Evolutionary conservation across 163 green algal species (phyloP).

Genomic region (Chlorella variabilis): DNA sequence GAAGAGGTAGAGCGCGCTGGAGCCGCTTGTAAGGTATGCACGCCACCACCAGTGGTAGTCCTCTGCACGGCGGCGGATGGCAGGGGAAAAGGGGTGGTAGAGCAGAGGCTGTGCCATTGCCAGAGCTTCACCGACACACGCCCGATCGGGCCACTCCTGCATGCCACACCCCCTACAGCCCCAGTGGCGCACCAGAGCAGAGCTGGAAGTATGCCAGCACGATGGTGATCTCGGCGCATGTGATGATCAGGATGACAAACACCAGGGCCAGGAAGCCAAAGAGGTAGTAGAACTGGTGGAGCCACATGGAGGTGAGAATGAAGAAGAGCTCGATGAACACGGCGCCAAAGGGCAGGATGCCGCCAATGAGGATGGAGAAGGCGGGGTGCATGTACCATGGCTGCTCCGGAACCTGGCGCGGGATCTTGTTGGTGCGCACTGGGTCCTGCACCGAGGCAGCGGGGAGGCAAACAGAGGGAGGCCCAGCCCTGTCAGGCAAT

Average conservation of each 20-base stretch:
- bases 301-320: conserved; percentile 98
- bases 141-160: no score
- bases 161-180: no score
- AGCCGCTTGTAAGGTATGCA: conserved; percentile 91
- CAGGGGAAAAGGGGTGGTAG: not conserved
- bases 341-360: conserved; percentile 41
- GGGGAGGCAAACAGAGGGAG: no score
- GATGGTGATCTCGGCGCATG: conserved; percentile 98
- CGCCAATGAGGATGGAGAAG: conserved; percentile 87
- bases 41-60: conserved; percentile 93
- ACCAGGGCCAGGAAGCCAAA: conserved; percentile 99
- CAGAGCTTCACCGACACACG: no score
- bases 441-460: conserved; percentile 70
- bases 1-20: conserved; percentile 96
- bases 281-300: conserved; percentile 98
- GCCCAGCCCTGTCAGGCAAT: not conserved
- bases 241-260: conserved; percentile 96
- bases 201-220: conserved; percentile 99
- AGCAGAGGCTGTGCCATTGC: no score
- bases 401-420: conserved; percentile 81
- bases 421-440: conserved; percentile 97
- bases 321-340: conserved; percentile 99
- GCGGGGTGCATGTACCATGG: conserved; percentile 95
- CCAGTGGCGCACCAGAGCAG: conserved; percentile 66
- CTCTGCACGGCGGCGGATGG: conserved; percentile 29